phyloP scores from a whole-genome alignment of 805 yeast species.

The Ogataea paradorogensis region DNA sequence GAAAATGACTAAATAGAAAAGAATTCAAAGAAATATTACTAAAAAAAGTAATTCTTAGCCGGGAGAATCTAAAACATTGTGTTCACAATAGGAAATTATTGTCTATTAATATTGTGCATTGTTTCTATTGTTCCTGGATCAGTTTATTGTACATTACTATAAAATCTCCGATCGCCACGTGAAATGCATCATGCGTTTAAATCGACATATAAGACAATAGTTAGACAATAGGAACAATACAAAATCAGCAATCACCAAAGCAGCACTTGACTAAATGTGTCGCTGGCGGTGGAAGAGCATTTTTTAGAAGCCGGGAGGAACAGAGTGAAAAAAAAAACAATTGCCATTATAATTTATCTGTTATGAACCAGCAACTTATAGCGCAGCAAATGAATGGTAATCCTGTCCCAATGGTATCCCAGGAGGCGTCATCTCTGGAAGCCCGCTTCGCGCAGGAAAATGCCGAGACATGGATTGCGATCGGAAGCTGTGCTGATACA shows the following conservation, averaged over 20 bases:
- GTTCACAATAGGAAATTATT: not conserved
- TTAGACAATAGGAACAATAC: slow-evolving; percentile 2
- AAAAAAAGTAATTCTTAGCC: not conserved
- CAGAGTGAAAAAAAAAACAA: slow-evolving; percentile 9
- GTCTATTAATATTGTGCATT: not conserved
- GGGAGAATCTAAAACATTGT: not conserved
- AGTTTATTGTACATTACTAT: not conserved
- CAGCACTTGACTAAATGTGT: slow-evolving; percentile 9
- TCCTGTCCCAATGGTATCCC: slow-evolving; percentile 16
- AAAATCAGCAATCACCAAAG: slow-evolving; percentile 1
- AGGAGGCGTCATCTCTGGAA: slow-evolving; percentile 25
- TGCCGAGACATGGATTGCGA: slow-evolving; percentile 83
- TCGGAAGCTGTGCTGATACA: slow-evolving; percentile 86
- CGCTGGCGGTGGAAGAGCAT: slow-evolving; percentile 10
- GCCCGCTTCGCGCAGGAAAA: slow-evolving; percentile 48
- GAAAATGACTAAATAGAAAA: slow-evolving; percentile 5
- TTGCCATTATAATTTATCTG: slow-evolving; percentile 8
- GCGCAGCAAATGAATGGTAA: slow-evolving; percentile 23
- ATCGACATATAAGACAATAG: not conserved
- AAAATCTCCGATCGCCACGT: slow-evolving; percentile 8
- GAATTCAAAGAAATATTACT: not conserved
- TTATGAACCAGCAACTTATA: slow-evolving; percentile 23
- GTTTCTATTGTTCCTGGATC: slow-evolving; percentile 2
- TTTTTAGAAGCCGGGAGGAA: slow-evolving; percentile 9
- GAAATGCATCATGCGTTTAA: slow-evolving; percentile 1